Percentiles rank a stretch among this genome's conserved stretches.
Evolutionary conservation across 345 rosid genomes (phyloP).

Genomic region (Populus nigra): DNA sequence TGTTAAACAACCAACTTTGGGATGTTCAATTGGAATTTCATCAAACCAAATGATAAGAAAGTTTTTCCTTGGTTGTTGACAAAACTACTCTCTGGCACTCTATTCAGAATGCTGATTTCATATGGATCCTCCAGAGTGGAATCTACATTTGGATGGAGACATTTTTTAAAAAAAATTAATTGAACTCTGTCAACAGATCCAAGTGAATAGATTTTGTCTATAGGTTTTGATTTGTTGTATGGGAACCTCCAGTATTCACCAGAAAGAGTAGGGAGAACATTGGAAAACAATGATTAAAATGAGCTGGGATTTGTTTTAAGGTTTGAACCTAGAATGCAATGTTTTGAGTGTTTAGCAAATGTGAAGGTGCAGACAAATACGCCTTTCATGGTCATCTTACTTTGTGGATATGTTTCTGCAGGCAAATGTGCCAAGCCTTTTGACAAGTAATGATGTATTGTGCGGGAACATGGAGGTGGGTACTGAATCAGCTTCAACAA

Average conservation of each 20-base stretch:
- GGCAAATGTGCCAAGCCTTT: slow-evolving; percentile 17
- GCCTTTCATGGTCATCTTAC: background rate
- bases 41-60: background rate
- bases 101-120: background rate
- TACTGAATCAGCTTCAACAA: slow-evolving; percentile 38
- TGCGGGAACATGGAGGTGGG: slow-evolving; percentile 60
- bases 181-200: background rate
- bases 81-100: background rate
- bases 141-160: background rate
- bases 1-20: background rate
- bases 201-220: background rate
- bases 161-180: background rate
- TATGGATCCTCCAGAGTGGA: background rate
- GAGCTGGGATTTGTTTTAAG: background rate
- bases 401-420: slow-evolving; percentile 16
- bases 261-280: background rate
- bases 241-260: background rate
- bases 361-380: background rate
- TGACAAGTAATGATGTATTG: background rate
- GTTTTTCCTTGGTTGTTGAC: background rate
- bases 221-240: background rate
- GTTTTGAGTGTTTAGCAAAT: background rate
- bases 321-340: background rate
- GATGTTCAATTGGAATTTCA: background rate
- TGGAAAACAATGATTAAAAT: background rate